phyloP scores from a whole-genome alignment of 345 rosid genomes.

The Linum usitatissimum region DNA sequence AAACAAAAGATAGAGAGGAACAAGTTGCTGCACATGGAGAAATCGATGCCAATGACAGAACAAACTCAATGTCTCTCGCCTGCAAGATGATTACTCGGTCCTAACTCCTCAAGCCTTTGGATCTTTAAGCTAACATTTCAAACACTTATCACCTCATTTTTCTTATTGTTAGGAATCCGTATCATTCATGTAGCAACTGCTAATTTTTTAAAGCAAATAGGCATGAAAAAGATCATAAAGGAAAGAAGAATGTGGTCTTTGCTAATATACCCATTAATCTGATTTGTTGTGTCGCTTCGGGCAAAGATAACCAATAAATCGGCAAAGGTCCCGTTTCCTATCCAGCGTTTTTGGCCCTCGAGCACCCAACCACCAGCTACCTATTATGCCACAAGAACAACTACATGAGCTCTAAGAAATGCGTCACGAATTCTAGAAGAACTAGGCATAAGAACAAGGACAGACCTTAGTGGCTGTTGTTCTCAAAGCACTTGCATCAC shows the following conservation, averaged over 20 bases:
- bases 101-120: too few species aligned
- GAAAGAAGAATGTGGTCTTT: background rate
- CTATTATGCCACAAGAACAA: conserved; percentile 22
- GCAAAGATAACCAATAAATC: conserved; percentile 81
- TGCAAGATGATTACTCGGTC: too few species aligned
- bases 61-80: too few species aligned
- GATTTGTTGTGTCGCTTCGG: conserved; percentile 63
- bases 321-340: conserved; percentile 94
- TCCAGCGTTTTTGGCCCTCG: conserved; percentile 95
- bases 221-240: background rate
- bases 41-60: too few species aligned
- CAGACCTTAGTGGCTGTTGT: conserved; percentile 82
- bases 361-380: conserved; percentile 87
- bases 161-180: too few species aligned
- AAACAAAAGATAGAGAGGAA: too few species aligned
- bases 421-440: background rate
- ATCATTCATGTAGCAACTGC: too few species aligned
- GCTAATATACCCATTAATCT: conserved; percentile 69
- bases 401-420: conserved; percentile 8
- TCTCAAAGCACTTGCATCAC: conserved; percentile 78
- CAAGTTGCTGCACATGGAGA: too few species aligned
- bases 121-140: too few species aligned
- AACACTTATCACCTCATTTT: too few species aligned
- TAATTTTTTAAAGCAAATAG: background rate
- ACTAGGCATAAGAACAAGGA: conserved; percentile 2